Conservation (phyloP, 106 monocot genomes). For the Dactylorhiza incarnata region DNA sequence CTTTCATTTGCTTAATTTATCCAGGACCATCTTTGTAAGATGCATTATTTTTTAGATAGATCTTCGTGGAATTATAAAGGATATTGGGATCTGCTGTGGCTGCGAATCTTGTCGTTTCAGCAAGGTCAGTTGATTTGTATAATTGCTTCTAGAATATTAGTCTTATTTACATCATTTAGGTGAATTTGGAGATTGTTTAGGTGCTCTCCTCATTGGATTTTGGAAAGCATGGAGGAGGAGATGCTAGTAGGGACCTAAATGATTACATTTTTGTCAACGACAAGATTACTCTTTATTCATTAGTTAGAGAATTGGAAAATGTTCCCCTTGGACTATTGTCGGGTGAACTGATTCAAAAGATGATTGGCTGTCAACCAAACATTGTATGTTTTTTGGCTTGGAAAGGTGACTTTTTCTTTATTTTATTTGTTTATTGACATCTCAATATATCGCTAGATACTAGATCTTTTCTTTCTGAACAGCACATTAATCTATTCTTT, state of each 20-base stretch:
- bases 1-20: neutral
- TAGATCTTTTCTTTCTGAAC: neutral
- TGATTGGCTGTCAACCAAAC: neutral
- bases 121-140: neutral
- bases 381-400: neutral
- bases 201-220: neutral
- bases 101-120: neutral
- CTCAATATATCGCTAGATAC: neutral
- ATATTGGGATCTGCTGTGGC: neutral
- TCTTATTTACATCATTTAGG: neutral
- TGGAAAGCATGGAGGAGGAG: neutral
- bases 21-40: neutral
- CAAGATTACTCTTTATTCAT: neutral
- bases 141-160: neutral
- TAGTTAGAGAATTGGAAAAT: neutral
- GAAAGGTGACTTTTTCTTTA: neutral
- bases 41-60: neutral
- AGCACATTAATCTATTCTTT: neutral
- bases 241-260: neutral
- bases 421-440: neutral
- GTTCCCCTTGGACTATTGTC: neutral
- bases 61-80: neutral
- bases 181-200: neutral
- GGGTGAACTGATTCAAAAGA: neutral
- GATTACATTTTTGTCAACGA: too few species aligned